A percentile compares a stretch with the other conserved stretches of the same genome.
Conservation (phyloP, 2,329 filamentous ascomycete genomes). For the Paecilomyces variotii region DNA sequence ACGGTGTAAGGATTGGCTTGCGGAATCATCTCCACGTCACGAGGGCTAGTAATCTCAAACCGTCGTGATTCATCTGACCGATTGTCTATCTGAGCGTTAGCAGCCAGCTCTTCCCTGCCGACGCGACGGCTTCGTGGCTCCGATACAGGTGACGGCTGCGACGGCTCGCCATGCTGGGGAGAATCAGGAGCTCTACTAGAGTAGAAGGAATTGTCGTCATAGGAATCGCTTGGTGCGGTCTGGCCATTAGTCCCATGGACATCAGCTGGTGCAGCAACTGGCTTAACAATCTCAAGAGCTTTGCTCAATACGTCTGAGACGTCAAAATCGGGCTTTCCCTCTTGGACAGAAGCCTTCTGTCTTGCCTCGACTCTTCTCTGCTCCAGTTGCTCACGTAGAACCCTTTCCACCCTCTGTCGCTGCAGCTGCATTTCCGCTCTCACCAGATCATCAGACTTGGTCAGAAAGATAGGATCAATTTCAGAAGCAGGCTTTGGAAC, state of each 20-base stretch:
- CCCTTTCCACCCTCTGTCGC: slow-evolving; percentile 71
- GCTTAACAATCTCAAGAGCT: slow-evolving; percentile 63
- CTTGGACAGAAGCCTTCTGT: slow-evolving; percentile 43
- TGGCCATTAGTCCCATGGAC: slow-evolving; percentile 48
- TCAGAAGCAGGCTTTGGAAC: slow-evolving; percentile 50
- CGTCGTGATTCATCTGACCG: slow-evolving; percentile 29
- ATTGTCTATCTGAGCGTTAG: slow-evolving; percentile 25
- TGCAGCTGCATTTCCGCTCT: slow-evolving; percentile 74
- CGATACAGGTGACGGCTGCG: slow-evolving; percentile 20
- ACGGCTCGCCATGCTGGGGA: slow-evolving; percentile 38
- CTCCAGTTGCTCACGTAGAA: slow-evolving; percentile 68
- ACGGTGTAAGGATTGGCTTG: slow-evolving; percentile 28
- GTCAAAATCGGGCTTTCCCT: slow-evolving; percentile 57
- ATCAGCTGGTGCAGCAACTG: slow-evolving; percentile 52
- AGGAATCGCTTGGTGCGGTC: slow-evolving; percentile 66
- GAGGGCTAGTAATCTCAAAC: slow-evolving; percentile 29
- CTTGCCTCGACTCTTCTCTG: slow-evolving; percentile 46
- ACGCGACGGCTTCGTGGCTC: slow-evolving; percentile 8
- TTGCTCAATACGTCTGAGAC: slow-evolving; percentile 64
- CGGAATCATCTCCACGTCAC: slow-evolving; percentile 30
- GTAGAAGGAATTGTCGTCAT: slow-evolving; percentile 92
- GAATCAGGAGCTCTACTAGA: slow-evolving; percentile 85
- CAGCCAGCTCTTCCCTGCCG: slow-evolving; percentile 23
- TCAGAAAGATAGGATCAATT: slow-evolving; percentile 74
- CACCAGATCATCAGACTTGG: slow-evolving; percentile 78